These are phyloP conservation scores for Colletotrichum incanum DNA, from an alignment of 2,329 filamentous ascomycete species.

Conservation along the genomic window DNA sequence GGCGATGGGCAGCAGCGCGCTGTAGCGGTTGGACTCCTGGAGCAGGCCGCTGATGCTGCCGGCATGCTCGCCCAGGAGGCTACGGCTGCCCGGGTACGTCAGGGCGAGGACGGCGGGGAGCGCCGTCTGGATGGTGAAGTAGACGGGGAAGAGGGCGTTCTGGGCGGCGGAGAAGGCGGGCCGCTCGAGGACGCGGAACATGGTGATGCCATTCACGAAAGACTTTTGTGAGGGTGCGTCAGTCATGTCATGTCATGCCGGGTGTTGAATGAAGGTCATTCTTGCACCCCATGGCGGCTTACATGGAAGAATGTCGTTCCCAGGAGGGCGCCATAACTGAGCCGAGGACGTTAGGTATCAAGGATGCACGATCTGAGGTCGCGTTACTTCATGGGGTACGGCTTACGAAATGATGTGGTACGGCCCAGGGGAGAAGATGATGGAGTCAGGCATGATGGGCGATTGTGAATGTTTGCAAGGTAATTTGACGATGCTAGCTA, in stretches of 20 bases:
- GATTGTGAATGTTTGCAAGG: neutral
- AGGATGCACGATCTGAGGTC: constrained; percentile 6
- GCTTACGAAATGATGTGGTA: constrained; percentile 83
- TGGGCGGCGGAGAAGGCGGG: constrained; percentile 88
- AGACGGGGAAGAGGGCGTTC: constrained; percentile 86
- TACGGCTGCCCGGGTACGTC: constrained; percentile 80
- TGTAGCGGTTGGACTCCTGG: constrained; percentile 72
- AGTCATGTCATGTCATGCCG: neutral
- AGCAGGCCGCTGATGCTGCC: constrained; percentile 70
- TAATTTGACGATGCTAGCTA: neutral
- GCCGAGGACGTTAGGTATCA: constrained; percentile 34
- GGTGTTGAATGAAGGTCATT: no score
- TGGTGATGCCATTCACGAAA: constrained; percentile 82
- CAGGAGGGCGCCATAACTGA: constrained; percentile 88
- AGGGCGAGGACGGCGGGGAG: constrained; percentile 81
- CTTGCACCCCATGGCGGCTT: constrained; percentile 41
- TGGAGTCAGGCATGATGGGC: constrained; percentile 62
- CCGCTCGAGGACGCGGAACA: constrained; percentile 83
- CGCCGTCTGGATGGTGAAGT: constrained; percentile 87
- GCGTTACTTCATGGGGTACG: constrained; percentile 19
- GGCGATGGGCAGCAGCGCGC: constrained; percentile 78
- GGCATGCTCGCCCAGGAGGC: constrained; percentile 60
- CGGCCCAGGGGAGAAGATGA: constrained; percentile 76
- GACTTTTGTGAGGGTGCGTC: constrained; percentile 64
- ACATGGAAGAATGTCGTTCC: constrained; percentile 91